Evolutionary conservation across 106 monocot species (phyloP), one percentile per base, ranked within the genome.

Genomic region (Dendrobium nobile): DNA sequence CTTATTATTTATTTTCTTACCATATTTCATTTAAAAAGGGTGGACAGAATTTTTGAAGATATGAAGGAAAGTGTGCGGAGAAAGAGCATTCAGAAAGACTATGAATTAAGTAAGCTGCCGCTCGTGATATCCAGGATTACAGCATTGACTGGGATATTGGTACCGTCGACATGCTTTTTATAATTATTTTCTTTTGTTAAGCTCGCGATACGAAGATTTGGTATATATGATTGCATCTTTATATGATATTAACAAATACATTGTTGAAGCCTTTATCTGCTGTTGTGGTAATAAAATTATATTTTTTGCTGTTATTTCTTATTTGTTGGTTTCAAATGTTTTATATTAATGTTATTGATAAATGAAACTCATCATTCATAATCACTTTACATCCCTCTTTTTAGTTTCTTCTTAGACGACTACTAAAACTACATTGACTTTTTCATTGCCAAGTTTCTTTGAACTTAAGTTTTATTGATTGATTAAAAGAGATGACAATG

Each of bases 71-170:
- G 85, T 61, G 78, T 96, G 9, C 41, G 7, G 47, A 86, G 87
- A 41, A 88, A 86, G 41, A 80, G 24, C 16, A 84, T 90, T 75
- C 87, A 75, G 7, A 59, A 19, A 20, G 83, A 89, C 54, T 84
- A 88, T 85, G 84, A 85, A 80, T 80, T 96, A 75, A 86, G 75
- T 83, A 94, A 87, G 43, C 81, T 96, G 73, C 84, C 87, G 22
- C 81, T 91, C 85, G 92, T 91, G 10, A 94, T 94, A 64, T 81
- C 93, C 65, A 94, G 94, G 80, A 82, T 94, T 73, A 89, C 86
- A 79, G 92, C 94, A 72, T 59, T 94, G 41, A 87, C 88, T 54
- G 96, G 96, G 75, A 79, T 96, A 70, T 79, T 96, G 92, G 96
- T 96, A 92, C 79, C 7, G 1, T 17, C 7, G 4, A 11, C 72